Conservation (phyloP, 106 monocot genomes). For the Vanilla planifolia region DNA sequence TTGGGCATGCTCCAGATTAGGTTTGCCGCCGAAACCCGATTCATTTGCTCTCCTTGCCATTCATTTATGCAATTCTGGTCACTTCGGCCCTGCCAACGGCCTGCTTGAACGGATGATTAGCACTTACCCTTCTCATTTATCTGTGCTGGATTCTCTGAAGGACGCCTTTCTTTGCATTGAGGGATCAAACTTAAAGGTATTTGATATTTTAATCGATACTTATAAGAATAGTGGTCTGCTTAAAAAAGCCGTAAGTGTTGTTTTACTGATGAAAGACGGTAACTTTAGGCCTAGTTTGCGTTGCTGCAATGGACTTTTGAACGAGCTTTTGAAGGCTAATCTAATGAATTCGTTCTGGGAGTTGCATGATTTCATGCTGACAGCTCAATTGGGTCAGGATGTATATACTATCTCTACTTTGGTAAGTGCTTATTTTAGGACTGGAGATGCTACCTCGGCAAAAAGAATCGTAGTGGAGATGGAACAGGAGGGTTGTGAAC, state of each 20-base stretch:
- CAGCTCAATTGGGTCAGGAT: constrained; percentile 30
- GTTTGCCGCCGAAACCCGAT: constrained; percentile 18
- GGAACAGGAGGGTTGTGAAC: constrained; percentile 32
- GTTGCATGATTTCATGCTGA: constrained; percentile 48
- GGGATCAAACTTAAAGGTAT: constrained; percentile 25
- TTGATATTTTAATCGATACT: constrained; percentile 51
- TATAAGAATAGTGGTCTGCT: constrained; percentile 59
- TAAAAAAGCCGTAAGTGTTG: constrained; percentile 37
- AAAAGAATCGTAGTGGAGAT: constrained; percentile 51
- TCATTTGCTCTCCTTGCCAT: constrained; percentile 54
- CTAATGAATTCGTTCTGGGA: constrained; percentile 71
- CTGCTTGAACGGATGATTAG: constrained; percentile 52
- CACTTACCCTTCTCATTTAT: constrained; percentile 14
- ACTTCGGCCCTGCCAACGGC: constrained; percentile 28
- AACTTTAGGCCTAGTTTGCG: constrained; percentile 38
- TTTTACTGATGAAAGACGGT: constrained; percentile 46
- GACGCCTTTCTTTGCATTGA: not conserved
- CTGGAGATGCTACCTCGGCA: constrained; percentile 36
- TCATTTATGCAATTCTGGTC: constrained; percentile 32
- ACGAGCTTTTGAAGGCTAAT: constrained; percentile 52
- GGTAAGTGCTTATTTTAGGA: constrained; percentile 58
- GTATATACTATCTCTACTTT: constrained; percentile 52
- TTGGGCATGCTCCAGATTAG: constrained; percentile 40
- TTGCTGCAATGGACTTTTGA: constrained; percentile 74
- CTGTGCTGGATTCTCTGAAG: constrained; percentile 25